phyloP scores from a whole-genome alignment of 176 grass and related monocot genomes.

The Metroxylon sagu region DNA sequence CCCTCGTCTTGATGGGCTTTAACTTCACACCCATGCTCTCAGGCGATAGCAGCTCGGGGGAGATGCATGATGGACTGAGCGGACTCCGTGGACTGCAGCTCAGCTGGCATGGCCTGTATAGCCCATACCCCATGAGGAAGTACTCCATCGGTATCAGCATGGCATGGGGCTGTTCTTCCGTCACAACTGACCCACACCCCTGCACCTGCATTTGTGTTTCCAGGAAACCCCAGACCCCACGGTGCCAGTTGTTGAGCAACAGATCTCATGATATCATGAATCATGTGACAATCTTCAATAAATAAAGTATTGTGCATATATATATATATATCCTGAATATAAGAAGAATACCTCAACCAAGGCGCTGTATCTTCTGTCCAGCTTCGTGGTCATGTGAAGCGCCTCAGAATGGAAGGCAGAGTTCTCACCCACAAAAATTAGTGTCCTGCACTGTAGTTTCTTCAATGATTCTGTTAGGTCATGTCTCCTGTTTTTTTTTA shows the following conservation, averaged over 20 bases:
- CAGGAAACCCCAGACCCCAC: too few relatives aligned
- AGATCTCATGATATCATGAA: neutral
- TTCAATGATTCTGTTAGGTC: constrained; percentile 69
- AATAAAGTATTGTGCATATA: too few relatives aligned
- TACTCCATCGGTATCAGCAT: constrained; percentile 93
- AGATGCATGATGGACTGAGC: constrained; percentile 60
- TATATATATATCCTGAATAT: too few relatives aligned
- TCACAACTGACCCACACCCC: constrained; percentile 74
- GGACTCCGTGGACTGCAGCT: constrained; percentile 54
- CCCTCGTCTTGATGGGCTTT: constrained; percentile 90
- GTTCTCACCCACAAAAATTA: constrained; percentile 87
- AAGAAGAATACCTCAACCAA: constrained; percentile 63
- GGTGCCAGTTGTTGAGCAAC: too few relatives aligned
- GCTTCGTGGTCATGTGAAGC: constrained; percentile 76
- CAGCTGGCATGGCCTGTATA: constrained; percentile 58
- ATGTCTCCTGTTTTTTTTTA: constrained; percentile 36
- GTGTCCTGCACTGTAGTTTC: constrained; percentile 74
- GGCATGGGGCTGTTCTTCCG: constrained; percentile 85
- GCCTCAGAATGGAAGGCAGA: constrained; percentile 72
- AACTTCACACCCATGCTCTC: constrained; percentile 99
- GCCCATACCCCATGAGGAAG: constrained; percentile 80
- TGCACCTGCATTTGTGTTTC: constrained; percentile 45
- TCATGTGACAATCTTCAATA: neutral
- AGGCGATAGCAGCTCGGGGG: constrained; percentile 80
- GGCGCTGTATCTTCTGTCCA: constrained; percentile 61